Evolutionary conservation across 495 filamentous ascomycete species (phyloP).

Genomic region (Clohesyomyces aquaticus): DNA sequence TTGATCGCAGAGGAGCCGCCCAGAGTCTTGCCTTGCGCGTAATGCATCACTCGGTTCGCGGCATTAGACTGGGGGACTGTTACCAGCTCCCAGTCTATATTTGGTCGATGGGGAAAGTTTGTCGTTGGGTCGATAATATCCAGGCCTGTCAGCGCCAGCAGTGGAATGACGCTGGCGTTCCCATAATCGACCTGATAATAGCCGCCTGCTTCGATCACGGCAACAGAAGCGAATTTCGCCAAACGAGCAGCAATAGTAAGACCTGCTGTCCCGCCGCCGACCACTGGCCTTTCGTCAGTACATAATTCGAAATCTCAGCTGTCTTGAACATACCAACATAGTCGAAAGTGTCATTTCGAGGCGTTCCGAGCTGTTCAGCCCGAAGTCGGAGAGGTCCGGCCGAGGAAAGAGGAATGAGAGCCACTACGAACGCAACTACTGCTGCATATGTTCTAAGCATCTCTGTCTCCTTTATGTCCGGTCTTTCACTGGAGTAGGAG

Average conservation of each 20-base stretch:
- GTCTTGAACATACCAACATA: constrained; percentile 38
- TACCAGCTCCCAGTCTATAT: constrained; percentile 23
- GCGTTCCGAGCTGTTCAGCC: background rate
- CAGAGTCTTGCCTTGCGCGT: constrained; percentile 43
- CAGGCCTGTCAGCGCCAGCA: background rate
- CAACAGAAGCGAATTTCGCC: constrained; percentile 49
- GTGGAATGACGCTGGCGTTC: constrained; percentile 48
- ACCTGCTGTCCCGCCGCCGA: constrained; percentile 62
- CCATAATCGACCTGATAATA: constrained; percentile 58
- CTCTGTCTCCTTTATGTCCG: background rate
- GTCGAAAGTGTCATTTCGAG: constrained; percentile 41
- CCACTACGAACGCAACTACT: background rate
- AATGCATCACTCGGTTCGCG: constrained; percentile 29
- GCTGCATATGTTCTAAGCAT: constrained; percentile 1
- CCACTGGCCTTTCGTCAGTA: constrained; percentile 38
- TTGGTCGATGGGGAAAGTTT: constrained; percentile 4
- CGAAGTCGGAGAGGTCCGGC: constrained; percentile 6
- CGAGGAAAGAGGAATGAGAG: background rate
- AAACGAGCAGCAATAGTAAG: constrained; percentile 56
- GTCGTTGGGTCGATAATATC: constrained; percentile 11
- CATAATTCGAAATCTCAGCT: background rate
- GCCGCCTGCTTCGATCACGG: constrained; percentile 62
- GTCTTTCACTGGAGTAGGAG: background rate
- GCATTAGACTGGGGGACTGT: constrained; percentile 3
- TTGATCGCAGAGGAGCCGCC: constrained; percentile 36